Base-by-base conservation (phyloP, 805 yeast genomes). In the Pichia paraexigua region DNA sequence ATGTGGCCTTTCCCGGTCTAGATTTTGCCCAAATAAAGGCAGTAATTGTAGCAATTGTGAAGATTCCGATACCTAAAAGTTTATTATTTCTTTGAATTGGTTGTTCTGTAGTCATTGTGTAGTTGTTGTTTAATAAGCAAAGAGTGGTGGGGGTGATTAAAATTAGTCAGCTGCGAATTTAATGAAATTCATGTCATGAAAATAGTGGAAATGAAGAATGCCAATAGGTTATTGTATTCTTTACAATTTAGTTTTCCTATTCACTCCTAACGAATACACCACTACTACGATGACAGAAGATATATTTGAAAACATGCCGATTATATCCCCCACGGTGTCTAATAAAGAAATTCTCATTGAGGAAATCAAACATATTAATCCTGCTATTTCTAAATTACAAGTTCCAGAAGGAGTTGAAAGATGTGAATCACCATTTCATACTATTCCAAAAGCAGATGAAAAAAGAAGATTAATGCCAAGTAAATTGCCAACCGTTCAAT, bases 401-500 rank as follows among this genome's bases (percentile, higher is more conserved):
- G 9, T 13, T 18, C 15, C 24, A 15, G 46, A 35, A 18, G 20
- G 45, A 30, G 30, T 24, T 24, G 35, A 20, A 18, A 27, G 45
- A 30, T 41, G 30, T 24, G 35, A 20, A 11, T 48, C 51, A 17
- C 51, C 51, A 24, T 48, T 48, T 24, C 44, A 44, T 32, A 7
- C 28, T 8, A 28, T 54, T 7, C 49, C 54, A 13, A 46, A 56
- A 27, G 55, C 53, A 8, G 57, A 60, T 17, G 51, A 58, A 13
- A 70, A 69, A 47, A 63, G 76, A 59, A 55, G 62, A 41, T 73
- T 71, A 30, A 67, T 81, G 15, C 84, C 83, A 8, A 78, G 72
- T 45, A 60, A 52, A 20, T 71, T 92, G 54, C 98, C 98, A 1
- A 59, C 65, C 25, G 98, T 94, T 13, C 77, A 78, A 61, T 94